These are phyloP conservation scores for Elsinoe australis DNA, from an alignment of 2,329 filamentous ascomycete species.

Conservation along the genomic window DNA sequence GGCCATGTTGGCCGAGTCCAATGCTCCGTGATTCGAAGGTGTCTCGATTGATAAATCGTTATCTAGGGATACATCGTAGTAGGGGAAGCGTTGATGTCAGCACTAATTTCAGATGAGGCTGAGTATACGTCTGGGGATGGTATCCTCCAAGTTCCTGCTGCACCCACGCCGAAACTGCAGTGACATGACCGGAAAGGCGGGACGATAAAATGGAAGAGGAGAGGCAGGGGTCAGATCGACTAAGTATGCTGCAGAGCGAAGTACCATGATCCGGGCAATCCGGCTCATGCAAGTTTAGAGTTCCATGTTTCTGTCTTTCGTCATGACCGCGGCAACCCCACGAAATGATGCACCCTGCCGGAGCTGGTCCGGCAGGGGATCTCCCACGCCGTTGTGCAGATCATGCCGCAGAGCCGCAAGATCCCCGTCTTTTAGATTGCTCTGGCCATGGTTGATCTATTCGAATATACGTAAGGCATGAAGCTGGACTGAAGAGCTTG, in stretches of 20 bases:
- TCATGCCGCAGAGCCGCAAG: no score
- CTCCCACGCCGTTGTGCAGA: no score
- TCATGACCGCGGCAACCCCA: background rate
- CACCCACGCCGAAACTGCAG: background rate
- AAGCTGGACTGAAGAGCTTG: no score
- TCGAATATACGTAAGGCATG: no score
- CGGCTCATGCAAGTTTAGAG: background rate
- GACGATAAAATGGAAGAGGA: background rate
- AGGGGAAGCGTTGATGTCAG: slow-evolving; percentile 7
- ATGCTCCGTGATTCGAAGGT: background rate
- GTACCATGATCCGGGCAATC: slow-evolving; percentile 11
- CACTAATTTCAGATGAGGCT: slow-evolving; percentile 7
- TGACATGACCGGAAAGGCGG: background rate
- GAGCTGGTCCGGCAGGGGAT: background rate
- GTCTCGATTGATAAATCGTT: no score
- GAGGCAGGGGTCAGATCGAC: background rate
- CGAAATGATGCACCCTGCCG: slow-evolving; percentile 3
- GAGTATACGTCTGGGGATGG: background rate
- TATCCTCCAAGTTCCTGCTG: background rate
- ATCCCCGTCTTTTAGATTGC: no score
- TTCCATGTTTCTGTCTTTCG: slow-evolving; percentile 14
- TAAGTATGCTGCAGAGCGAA: background rate
- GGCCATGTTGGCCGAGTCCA: background rate
- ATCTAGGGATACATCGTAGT: no score
- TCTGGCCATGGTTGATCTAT: no score